phyloP scores from a whole-genome alignment of 371 early-diverging fungal species.

The Sporodiniella umbellata region DNA sequence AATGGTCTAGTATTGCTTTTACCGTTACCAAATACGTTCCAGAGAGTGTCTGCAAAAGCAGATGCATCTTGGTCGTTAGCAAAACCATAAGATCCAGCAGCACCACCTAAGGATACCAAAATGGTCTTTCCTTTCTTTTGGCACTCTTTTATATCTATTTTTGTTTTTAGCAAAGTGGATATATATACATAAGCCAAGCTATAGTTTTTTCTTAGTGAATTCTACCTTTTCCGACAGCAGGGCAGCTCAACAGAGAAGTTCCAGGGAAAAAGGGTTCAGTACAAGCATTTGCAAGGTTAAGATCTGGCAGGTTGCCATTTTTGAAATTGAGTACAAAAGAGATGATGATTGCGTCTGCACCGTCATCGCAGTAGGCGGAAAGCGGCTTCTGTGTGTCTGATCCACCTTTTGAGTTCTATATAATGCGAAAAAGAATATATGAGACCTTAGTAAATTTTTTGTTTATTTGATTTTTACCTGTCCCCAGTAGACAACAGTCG shows the following conservation, averaged over 20 bases:
- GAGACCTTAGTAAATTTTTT: neutral
- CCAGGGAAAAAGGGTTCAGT: constrained; percentile 43
- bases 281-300: constrained; percentile 66
- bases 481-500: constrained; percentile 25
- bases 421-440: neutral
- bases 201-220: too few species aligned
- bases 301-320: constrained; percentile 34
- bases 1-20: constrained; percentile 54
- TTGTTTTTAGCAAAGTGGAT: neutral
- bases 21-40: constrained; percentile 62
- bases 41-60: constrained; percentile 57
- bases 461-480: constrained; percentile 7
- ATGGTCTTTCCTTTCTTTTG: constrained; percentile 62
- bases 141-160: constrained; percentile 57
- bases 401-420: constrained; percentile 29
- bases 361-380: constrained; percentile 54
- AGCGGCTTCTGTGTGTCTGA: constrained; percentile 33
- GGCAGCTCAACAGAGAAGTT: constrained; percentile 53
- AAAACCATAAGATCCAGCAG: constrained; percentile 61
- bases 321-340: constrained; percentile 57
- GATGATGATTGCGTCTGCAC: constrained; percentile 54
- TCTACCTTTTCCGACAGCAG: constrained; percentile 49
- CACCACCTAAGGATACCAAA: constrained; percentile 68
- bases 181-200: too few species aligned
- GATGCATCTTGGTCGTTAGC: constrained; percentile 40